Conservation (phyloP, 2,329 filamentous ascomycete species). For the Fusarium acutatum region DNA sequence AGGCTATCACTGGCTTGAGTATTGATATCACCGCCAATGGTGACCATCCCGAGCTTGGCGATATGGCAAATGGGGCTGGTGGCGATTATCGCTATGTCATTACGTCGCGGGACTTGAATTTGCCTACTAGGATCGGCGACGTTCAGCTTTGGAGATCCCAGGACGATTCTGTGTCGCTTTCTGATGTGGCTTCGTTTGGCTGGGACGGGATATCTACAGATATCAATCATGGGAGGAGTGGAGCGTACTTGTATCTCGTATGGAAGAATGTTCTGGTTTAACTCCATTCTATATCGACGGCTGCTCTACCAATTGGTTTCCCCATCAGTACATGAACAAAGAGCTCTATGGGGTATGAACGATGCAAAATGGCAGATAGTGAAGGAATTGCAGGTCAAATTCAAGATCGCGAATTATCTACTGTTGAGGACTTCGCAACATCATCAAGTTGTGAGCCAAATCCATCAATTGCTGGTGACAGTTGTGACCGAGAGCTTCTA, state of each 20-base stretch:
- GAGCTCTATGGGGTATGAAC: background rate
- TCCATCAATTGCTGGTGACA: too few species aligned
- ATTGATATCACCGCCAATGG: background rate
- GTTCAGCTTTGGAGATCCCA: background rate
- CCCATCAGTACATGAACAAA: fast-evolving
- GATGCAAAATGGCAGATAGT: background rate
- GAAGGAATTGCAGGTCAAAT: background rate
- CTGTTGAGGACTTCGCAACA: too few species aligned
- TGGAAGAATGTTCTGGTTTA: background rate
- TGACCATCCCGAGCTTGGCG: background rate
- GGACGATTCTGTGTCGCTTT: background rate
- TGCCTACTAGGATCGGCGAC: background rate
- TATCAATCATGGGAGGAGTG: background rate
- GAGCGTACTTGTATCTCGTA: background rate
- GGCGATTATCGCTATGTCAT: background rate
- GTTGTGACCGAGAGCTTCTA: too few species aligned
- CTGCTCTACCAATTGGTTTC: background rate
- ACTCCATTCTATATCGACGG: background rate
- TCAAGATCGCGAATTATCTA: too few species aligned
- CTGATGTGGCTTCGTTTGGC: background rate
- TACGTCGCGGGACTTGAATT: background rate
- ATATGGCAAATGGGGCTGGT: background rate
- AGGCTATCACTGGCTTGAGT: background rate
- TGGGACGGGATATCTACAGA: background rate
- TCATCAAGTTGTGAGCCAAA: background rate